Base-by-base conservation (phyloP, 2,329 filamentous ascomycete genomes). In the Periconia sp. region DNA sequence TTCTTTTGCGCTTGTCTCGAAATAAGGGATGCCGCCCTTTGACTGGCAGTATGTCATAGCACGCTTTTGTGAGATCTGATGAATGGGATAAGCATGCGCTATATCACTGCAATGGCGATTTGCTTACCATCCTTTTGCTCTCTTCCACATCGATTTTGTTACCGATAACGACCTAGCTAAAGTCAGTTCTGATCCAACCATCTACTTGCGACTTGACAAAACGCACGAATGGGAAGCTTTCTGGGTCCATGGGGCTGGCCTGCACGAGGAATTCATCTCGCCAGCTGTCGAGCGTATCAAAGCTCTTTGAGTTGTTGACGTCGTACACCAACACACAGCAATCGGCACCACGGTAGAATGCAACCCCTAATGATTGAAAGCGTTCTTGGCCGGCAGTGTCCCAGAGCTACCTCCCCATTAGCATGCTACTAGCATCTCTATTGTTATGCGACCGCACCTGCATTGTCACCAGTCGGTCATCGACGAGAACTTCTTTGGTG, bases 71-170 rank as follows among this genome's bases (percentile, higher is more conserved):
- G 90, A 95, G 62, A 99, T 95, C 86, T 89, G 15, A n/a, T n/a
- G 3, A 8, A 49, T 12, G 13, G 29, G 7, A 34, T 71, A 34
- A 57, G 43, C 22, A 22, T 17, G 7, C 17, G 5, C 9, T 1
- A 10, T 19, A 11, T 22, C 10, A 6, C 6, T 17, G 31, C 28
- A n/a, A 12, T n/a, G n/a, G n/a, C n/a, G 5, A 12, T 42, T 4
- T 21, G 71, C 81, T 59, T 68, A 88, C 88, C 79, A 94, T 90
- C 70, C 94, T 83, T 81, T 96, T 96, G 79, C 87, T 95, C 76
- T 97, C 94, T 70, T 96, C 94, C 32, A 96, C 87, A 76, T 99
- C 94, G 63, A 99, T 95, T 82, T 99, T 99, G 82, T 99, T 99
- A 44, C 94, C 94, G 46, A 99, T 83, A 26, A 99, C 94, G 47